Conservation (phyloP, 192 early-diverging fungal species). For the Tieghemiomyces parasiticus region DNA sequence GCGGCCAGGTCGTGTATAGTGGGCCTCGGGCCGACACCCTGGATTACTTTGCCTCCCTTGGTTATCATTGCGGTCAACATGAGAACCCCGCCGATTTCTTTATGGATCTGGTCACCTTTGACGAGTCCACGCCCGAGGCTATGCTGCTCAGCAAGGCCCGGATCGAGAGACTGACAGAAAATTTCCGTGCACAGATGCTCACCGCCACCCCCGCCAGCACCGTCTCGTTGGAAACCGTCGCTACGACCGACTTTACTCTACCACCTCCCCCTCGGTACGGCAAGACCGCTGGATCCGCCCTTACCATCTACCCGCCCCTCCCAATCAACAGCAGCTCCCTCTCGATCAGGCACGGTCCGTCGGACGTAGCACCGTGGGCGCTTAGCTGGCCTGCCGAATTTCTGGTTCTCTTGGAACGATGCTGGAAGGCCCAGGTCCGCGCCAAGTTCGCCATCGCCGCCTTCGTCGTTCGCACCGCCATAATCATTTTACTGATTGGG, state of each 20-base stretch:
- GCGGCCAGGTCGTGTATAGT: conserved; percentile 44
- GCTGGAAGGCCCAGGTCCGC: conserved; percentile 27
- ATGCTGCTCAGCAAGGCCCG: conserved; percentile 22
- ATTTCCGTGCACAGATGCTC: conserved; percentile 4
- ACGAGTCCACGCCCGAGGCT: conserved; percentile 29
- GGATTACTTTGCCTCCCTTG: conserved; percentile 30
- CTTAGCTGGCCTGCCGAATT: conserved; percentile 31
- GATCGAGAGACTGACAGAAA: conserved; percentile 17
- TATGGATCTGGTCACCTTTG: conserved; percentile 43
- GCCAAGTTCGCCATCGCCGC: conserved; percentile 23
- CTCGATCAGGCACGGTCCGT: not conserved
- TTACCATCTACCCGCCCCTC: too few relatives aligned
- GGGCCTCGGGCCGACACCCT: conserved; percentile 29
- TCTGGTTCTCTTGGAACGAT: conserved; percentile 28
- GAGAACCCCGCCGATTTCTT: conserved; percentile 64
- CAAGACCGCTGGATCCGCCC: too few relatives aligned
- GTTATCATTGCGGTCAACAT: conserved; percentile 44
- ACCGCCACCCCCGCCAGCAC: not conserved
- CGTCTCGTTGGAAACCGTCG: not conserved
- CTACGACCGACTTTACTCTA: not conserved
- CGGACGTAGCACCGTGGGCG: conserved; percentile 4
- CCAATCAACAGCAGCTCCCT: too few relatives aligned
- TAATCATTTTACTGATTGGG: conserved; percentile 35
- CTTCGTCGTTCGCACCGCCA: conserved; percentile 20
- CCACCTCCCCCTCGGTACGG: too few relatives aligned